phyloP scores from a whole-genome alignment of 192 early-diverging fungal species.

The Podila minutissima region DNA sequence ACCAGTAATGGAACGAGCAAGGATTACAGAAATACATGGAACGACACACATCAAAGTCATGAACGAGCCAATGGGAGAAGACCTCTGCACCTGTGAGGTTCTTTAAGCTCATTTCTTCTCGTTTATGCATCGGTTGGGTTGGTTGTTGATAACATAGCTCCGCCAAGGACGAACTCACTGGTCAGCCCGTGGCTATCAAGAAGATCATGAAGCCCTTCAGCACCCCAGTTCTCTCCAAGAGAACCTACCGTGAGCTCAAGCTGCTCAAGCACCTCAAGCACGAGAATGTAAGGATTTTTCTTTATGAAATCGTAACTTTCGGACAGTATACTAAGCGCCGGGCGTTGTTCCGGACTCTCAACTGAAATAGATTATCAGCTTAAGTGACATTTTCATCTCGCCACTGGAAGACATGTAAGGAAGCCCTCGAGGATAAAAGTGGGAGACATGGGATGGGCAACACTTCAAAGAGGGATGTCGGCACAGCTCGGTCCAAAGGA shows the following conservation, averaged over 20 bases:
- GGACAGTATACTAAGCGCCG: too few species aligned
- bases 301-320: too few species aligned
- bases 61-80: too few species aligned
- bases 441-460: too few species aligned
- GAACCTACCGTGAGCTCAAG: constrained; percentile 95
- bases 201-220: constrained; percentile 97
- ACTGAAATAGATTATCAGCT: constrained; percentile 77
- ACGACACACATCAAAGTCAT: too few species aligned
- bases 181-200: constrained; percentile 90
- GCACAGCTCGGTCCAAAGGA: too few species aligned
- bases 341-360: constrained; percentile 1
- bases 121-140: neutral
- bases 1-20: too few species aligned
- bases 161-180: constrained; percentile 87
- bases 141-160: constrained; percentile 64
- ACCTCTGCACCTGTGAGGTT: too few species aligned
- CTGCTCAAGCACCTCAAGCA: constrained; percentile 93
- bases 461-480: too few species aligned
- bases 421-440: too few species aligned
- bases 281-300: constrained; percentile 77
- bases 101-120: neutral
- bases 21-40: too few species aligned
- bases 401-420: constrained; percentile 90
- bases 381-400: constrained; percentile 94
- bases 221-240: constrained; percentile 91